Percentiles rank a stretch among this genome's conserved stretches.
Conservation (phyloP, 2,329 filamentous ascomycete species). For the Falciphora oryzae region DNA sequence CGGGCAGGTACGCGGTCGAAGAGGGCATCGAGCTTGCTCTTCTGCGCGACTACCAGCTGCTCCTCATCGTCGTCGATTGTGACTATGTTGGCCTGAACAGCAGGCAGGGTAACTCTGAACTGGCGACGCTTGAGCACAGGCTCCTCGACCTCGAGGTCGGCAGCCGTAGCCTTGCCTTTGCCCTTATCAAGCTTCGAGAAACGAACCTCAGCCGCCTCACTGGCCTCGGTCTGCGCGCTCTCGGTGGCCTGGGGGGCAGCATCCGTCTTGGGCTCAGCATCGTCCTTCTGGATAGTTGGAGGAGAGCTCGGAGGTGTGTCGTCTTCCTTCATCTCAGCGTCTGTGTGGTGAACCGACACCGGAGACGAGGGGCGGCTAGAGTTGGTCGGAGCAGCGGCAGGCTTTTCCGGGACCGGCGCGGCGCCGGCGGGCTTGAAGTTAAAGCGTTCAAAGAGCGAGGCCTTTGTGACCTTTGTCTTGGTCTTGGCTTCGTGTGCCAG, state of each 20-base stretch:
- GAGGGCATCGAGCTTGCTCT: conserved; percentile 51
- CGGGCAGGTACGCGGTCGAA: conserved; percentile 64
- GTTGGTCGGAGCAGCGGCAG: conserved; percentile 25
- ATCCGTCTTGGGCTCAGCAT: conserved; percentile 14
- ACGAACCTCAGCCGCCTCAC: neutral
- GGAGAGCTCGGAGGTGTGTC: conserved; percentile 72
- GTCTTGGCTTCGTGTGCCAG: conserved; percentile 84
- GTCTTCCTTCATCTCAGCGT: conserved; percentile 43
- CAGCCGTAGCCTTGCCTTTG: conserved; percentile 49
- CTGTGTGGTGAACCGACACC: conserved; percentile 37
- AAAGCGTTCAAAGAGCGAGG: conserved; percentile 77
- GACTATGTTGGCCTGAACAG: conserved; percentile 29
- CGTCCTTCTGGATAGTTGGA: conserved; percentile 31
- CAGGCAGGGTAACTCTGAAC: conserved; percentile 45
- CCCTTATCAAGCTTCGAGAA: conserved; percentile 43
- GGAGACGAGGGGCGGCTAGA: conserved; percentile 52
- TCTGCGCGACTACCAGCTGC: conserved; percentile 44
- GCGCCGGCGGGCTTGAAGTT: conserved; percentile 54
- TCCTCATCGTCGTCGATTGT: conserved; percentile 43
- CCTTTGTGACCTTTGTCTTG: conserved; percentile 83
- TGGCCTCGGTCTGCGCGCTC: neutral
- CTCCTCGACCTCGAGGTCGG: conserved; percentile 21
- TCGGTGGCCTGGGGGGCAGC: conserved; percentile 9
- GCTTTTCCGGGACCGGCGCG: conserved; percentile 21
- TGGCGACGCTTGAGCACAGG: conserved; percentile 32